phyloP scores from a whole-genome alignment of 2,329 filamentous ascomycete genomes.

The Thelonectria blattea region DNA sequence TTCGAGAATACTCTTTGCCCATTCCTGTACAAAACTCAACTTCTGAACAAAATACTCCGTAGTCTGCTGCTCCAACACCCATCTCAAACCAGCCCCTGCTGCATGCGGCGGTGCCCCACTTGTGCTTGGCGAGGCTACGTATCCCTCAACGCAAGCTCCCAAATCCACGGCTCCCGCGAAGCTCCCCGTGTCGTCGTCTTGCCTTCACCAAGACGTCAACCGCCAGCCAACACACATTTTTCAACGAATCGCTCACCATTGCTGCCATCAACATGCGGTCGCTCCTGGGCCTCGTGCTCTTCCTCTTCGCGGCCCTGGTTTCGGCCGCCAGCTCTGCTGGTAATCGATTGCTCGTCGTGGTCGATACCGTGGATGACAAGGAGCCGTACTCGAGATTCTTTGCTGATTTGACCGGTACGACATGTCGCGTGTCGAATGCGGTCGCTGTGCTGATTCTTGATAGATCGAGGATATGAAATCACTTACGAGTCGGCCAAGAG shows the following conservation, averaged over 20 bases:
- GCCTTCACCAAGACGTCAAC: constrained; percentile 20
- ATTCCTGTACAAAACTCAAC: no score
- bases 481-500: constrained; percentile 84
- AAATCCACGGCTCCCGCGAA: constrained; percentile 33
- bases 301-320: constrained; percentile 70
- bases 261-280: constrained; percentile 66
- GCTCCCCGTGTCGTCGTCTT: constrained; percentile 29
- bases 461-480: constrained; percentile 83
- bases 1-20: no score
- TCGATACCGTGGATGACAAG: constrained; percentile 84
- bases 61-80: no score
- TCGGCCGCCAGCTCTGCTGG: constrained; percentile 82
- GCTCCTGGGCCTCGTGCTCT: constrained; percentile 71
- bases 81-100: no score
- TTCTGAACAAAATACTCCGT: no score
- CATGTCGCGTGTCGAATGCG: background rate
- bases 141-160: constrained; percentile 44
- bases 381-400: constrained; percentile 83
- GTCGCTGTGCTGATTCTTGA: constrained; percentile 33
- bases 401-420: constrained; percentile 71
- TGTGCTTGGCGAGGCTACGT: constrained; percentile 44
- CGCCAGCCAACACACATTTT: constrained; percentile 11
- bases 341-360: constrained; percentile 79
- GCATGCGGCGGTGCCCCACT: constrained; percentile 18
- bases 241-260: background rate